Evolutionary conservation across 2,329 filamentous ascomycete species (phyloP).

Genomic region (Thielaviopsis ethacetica): DNA sequence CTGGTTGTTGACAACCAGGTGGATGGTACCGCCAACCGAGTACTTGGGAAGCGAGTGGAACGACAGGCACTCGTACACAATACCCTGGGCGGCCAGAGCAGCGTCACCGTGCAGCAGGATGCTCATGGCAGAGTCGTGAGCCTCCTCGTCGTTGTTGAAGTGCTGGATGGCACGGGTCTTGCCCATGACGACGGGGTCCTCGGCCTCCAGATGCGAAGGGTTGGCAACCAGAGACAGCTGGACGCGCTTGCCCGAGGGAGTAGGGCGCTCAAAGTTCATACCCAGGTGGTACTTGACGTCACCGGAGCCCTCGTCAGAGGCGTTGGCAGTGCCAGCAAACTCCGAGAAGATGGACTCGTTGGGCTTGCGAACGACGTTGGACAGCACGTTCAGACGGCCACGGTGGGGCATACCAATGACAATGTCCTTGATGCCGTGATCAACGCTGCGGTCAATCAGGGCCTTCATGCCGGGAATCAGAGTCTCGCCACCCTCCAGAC

Average conservation of each 20-base stretch:
- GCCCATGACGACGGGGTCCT: slow-evolving; percentile 92
- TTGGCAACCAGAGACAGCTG: slow-evolving; percentile 97
- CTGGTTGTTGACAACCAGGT: slow-evolving; percentile 98
- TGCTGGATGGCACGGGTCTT: slow-evolving; percentile 97
- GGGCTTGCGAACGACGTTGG: slow-evolving; percentile 96
- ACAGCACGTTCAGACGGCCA: slow-evolving; percentile 92
- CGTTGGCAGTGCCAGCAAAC: slow-evolving; percentile 75
- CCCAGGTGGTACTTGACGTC: slow-evolving; percentile 99
- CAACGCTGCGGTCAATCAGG: slow-evolving; percentile 91
- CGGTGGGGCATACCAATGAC: slow-evolving; percentile 99
- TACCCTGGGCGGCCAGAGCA: slow-evolving; percentile 87
- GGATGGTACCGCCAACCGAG: slow-evolving; percentile 92
- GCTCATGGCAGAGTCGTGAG: slow-evolving; percentile 81
- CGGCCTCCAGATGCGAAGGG: slow-evolving; percentile 92
- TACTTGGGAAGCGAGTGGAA: slow-evolving; percentile 93
- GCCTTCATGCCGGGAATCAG: slow-evolving; percentile 99
- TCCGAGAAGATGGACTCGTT: slow-evolving; percentile 99
- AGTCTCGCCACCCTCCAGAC: slow-evolving; percentile 91
- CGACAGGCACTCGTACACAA: slow-evolving; percentile 96
- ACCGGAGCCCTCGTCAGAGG: slow-evolving; percentile 88
- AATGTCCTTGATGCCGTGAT: slow-evolving; percentile 97
- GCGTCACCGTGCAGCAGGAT: slow-evolving; percentile 94
- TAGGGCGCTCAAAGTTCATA: slow-evolving; percentile 99
- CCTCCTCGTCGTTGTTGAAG: slow-evolving; percentile 92
- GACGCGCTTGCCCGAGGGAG: slow-evolving; percentile 96